Base-by-base conservation (phyloP, 257 asterid genomes). In the Solanum acaule region DNA sequence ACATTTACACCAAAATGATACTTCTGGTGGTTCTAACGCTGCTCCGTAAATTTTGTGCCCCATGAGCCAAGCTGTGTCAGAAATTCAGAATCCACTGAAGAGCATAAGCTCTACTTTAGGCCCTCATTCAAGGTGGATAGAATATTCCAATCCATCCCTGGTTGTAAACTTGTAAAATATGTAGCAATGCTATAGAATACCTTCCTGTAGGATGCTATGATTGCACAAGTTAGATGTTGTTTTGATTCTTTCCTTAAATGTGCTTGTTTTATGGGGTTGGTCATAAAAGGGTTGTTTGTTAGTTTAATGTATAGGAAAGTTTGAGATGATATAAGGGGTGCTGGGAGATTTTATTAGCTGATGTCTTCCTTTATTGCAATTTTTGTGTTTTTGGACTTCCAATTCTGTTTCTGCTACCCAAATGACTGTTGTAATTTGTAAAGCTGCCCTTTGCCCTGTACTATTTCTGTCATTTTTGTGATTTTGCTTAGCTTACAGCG, bases 1-100 rank as follows among this genome's bases (percentile, higher is more conserved):
- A 91, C 96, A 89, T 87, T 73, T 83, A 85, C 88, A 77, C 52
- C 70, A 52, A 92, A 89, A 71, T 27, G 83, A 90, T 68, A 87
- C 86, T 88, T 73, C 79, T n/a, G 4, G 56, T 88, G 61, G 90
- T 88, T 87, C 72, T 9, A 35, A 40, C 20, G 40, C 72, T 79
- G 85, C 84, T 87, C 16, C 49, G 38, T 37, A 4, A 72, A 46
- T 49, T 40, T 33, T 87, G 22, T 67, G 83, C 42, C 59, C 56
- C 20, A 38, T 38, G 59, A 38, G 56, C 85, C 37, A 25, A 78
- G 83, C 13, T 76, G 56, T 76, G 2, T 77, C 61, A 72, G 79
- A 72, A 72, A 18, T 2, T 72, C 13, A 14, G 84, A 40, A 77
- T 40, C 23, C 2, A 9, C 37, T 78, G 61, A 78, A 78, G 37